Conservation (phyloP, 257 asterid genomes). For the Echites panduratus region DNA sequence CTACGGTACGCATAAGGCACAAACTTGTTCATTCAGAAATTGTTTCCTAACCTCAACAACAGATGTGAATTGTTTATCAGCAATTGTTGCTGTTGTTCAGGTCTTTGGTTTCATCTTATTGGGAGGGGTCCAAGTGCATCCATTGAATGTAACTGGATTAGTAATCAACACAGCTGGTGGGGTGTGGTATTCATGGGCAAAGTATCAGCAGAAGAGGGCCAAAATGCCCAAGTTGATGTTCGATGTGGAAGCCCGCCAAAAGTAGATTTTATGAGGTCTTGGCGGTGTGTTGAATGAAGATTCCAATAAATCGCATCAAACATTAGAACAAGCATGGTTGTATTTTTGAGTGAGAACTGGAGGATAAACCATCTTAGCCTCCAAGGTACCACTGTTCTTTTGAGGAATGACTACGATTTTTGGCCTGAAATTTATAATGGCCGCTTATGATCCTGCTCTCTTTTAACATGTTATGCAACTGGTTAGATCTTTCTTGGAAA, state of each 20-base stretch:
- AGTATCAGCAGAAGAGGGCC: conserved; percentile 69
- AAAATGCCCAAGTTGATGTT: conserved; percentile 56
- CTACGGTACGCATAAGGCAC: conserved; percentile 54
- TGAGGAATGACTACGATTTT: background rate
- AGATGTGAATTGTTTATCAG: background rate
- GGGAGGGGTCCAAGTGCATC: conserved; percentile 90
- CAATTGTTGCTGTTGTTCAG: conserved; percentile 27
- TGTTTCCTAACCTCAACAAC: background rate
- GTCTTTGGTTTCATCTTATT: conserved; percentile 72
- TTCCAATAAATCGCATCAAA: background rate
- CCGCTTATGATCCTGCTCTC: no score
- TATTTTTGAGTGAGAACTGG: background rate
- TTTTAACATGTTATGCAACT: no score
- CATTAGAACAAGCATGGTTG: background rate
- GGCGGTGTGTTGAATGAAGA: background rate
- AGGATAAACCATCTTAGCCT: background rate
- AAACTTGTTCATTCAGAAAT: background rate
- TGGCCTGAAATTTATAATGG: no score
- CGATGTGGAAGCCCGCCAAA: conserved; percentile 42
- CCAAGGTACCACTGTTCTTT: background rate
- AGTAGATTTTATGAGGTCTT: conserved; percentile 19
- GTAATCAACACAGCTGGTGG: conserved; percentile 93
- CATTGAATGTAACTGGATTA: conserved; percentile 69
- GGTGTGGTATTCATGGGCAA: conserved; percentile 77
- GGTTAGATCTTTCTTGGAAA: no score